Base-by-base conservation (phyloP, 2,329 filamentous ascomycete genomes). In the Colletotrichum sp. region DNA sequence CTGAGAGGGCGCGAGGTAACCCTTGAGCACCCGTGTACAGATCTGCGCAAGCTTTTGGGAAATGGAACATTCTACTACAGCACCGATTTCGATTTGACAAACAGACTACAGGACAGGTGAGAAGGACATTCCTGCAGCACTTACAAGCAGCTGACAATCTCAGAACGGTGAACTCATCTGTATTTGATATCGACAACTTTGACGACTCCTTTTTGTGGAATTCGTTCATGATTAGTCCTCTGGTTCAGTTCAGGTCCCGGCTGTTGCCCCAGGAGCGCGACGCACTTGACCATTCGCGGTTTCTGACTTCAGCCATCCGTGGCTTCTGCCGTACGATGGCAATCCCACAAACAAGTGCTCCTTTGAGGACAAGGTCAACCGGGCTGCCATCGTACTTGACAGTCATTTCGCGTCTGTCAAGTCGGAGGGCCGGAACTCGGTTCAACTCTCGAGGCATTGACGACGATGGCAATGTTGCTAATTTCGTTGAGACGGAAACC, bases 401-500 rank as follows among this genome's bases (percentile, higher is more conserved):
- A 1, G 89, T 99, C 26, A 97, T 99, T 77, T 99, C 97, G 3
- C 92, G 97, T 36, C 88, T 99, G 49, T 99, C 97, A 3, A 99
- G 96, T 82, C 91, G 93, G 79, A 92, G 96, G 86, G 97, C 97
- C 21, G 97, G 97, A 26, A 99, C 97, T 18, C 92, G 97, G 55
- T 99, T 99, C 89, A 99, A 99, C 84, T 94, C 96, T n/a, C 91
- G 97, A 79, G 97, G 97, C 52, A 98, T 99, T 78, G 97, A 99
- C 82, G 97, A 99, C 83, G 96, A 99, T 81, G 97, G 97, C 16
- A 95, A 99, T 80, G 97, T 99, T 32, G 96, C 97, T 77, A 99
- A 99, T 84, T 99, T 98, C 85, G 97, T 99, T n/a, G 97, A 99
- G 85, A 97, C 96, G 0, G 97, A 99, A 85, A 98, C 96, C 0